phyloP scores from a whole-genome alignment of 1,139 yeast species.

The Petasospora rhodanensis region DNA sequence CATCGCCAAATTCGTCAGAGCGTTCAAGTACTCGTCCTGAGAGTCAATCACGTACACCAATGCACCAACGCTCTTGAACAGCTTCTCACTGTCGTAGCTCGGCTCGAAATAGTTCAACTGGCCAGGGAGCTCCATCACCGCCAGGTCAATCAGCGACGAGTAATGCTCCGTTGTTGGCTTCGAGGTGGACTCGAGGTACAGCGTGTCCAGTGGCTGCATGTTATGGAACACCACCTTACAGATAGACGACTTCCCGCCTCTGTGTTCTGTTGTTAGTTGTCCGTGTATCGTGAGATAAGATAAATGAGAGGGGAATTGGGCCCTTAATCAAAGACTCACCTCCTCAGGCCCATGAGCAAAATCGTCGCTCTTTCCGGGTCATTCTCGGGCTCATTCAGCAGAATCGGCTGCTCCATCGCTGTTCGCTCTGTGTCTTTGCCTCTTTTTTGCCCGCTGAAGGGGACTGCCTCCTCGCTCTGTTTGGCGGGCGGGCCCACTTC shows the following conservation, averaged over 20 bases:
- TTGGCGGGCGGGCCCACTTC: too few relatives aligned
- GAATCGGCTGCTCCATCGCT: slow-evolving; percentile 10
- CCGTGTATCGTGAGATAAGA: neutral
- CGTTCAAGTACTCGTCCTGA: slow-evolving; percentile 92
- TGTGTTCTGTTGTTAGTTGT: slow-evolving; percentile 3
- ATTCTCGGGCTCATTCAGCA: slow-evolving; percentile 42
- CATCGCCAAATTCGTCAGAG: slow-evolving; percentile 82
- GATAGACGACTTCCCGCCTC: slow-evolving; percentile 80
- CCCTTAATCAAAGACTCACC: slow-evolving; percentile 36
- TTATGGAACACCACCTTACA: slow-evolving; percentile 94
- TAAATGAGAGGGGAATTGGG: too few relatives aligned
- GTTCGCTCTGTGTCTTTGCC: too few relatives aligned
- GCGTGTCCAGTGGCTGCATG: slow-evolving; percentile 93
- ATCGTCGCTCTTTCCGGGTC: slow-evolving; percentile 52
- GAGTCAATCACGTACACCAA: slow-evolving; percentile 90
- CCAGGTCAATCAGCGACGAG: slow-evolving; percentile 75
- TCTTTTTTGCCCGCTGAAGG: too few relatives aligned
- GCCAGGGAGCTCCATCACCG: slow-evolving; percentile 96
- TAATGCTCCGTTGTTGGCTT: slow-evolving; percentile 80
- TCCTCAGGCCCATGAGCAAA: slow-evolving; percentile 79
- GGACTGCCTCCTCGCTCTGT: too few relatives aligned
- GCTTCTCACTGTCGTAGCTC: slow-evolving; percentile 67
- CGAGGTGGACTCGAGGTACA: slow-evolving; percentile 85
- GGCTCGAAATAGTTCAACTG: slow-evolving; percentile 89
- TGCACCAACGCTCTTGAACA: slow-evolving; percentile 86